phyloP scores from a whole-genome alignment of 2,329 filamentous ascomycete species.

The Aspergillus sp. region DNA sequence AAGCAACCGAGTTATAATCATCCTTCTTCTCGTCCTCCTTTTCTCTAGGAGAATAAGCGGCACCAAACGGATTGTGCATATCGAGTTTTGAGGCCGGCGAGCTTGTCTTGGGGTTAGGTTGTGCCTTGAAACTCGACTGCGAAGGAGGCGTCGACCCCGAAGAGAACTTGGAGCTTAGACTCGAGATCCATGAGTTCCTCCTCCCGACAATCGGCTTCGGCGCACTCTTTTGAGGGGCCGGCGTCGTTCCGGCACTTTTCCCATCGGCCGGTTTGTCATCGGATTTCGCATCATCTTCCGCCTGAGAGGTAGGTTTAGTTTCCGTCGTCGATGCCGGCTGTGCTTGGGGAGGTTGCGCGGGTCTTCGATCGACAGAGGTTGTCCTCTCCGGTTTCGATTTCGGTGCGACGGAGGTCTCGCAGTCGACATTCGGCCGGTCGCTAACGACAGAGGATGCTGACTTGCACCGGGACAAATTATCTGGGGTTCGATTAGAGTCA shows the following conservation, averaged over 20 bases:
- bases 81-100: slow-evolving; percentile 37
- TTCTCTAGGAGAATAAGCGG: slow-evolving; percentile 40
- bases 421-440: slow-evolving; percentile 27
- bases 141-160: slow-evolving; percentile 49
- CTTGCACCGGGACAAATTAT: slow-evolving; percentile 37
- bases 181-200: slow-evolving; percentile 86
- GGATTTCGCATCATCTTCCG: slow-evolving; percentile 19
- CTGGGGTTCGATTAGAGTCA: slow-evolving; percentile 17
- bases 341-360: slow-evolving; percentile 17
- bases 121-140: slow-evolving; percentile 34
- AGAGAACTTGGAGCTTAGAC: slow-evolving; percentile 88
- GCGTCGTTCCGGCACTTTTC: slow-evolving; percentile 23
- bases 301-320: slow-evolving; percentile 17
- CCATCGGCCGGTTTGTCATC: slow-evolving; percentile 21
- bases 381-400: slow-evolving; percentile 23
- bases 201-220: slow-evolving; percentile 49
- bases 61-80: slow-evolving; percentile 45
- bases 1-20: slow-evolving; percentile 39
- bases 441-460: slow-evolving; percentile 32
- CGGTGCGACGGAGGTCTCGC: slow-evolving; percentile 17
- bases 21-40: slow-evolving; percentile 45
- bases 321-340: slow-evolving; percentile 10
- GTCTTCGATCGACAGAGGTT: slow-evolving; percentile 22
- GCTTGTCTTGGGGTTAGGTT: slow-evolving; percentile 29
- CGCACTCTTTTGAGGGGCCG: slow-evolving; percentile 24